phyloP scores from a whole-genome alignment of 75 land plant genomes.

The Picea glauca region DNA sequence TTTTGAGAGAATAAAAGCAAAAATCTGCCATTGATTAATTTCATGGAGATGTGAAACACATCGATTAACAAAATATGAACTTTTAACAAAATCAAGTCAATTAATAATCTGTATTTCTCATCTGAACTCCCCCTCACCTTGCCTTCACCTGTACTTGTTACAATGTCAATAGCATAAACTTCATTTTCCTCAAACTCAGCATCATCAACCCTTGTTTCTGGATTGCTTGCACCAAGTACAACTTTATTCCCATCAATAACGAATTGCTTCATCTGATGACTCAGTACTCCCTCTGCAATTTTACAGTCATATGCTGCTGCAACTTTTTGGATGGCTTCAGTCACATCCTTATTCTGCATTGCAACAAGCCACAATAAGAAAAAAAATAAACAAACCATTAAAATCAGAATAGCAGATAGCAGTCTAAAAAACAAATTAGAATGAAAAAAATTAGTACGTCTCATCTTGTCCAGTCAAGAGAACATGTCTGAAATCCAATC shows the following conservation, averaged over 20 bases:
- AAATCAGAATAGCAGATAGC: background rate
- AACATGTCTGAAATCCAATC: too few species aligned
- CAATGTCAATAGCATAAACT: slow-evolving; percentile 94
- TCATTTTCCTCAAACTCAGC: slow-evolving; percentile 99
- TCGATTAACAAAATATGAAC: background rate
- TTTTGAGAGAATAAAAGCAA: background rate
- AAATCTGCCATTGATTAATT: background rate
- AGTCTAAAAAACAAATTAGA: too few species aligned
- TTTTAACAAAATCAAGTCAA: background rate
- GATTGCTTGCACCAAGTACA: slow-evolving; percentile 79
- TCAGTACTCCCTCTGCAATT: slow-evolving; percentile 94
- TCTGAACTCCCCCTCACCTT: slow-evolving; percentile 43
- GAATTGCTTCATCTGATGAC: slow-evolving; percentile 99
- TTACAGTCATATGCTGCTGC: slow-evolving; percentile 99
- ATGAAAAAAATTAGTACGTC: too few species aligned
- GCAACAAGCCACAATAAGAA: background rate
- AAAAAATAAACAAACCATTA: background rate
- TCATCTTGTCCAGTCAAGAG: too few species aligned
- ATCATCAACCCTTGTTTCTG: slow-evolving; percentile 95
- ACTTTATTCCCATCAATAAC: slow-evolving; percentile 98
- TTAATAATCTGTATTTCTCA: background rate
- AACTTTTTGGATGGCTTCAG: slow-evolving; percentile 97
- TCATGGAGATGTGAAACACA: background rate
- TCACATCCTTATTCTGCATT: slow-evolving; percentile 92
- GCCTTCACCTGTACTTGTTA: slow-evolving; percentile 96